A percentile compares a stretch with the other conserved stretches of the same genome.
These are phyloP conservation scores for Eucalyptus cloeziana DNA, from an alignment of 345 rosid species.

Conservation along the genomic window DNA sequence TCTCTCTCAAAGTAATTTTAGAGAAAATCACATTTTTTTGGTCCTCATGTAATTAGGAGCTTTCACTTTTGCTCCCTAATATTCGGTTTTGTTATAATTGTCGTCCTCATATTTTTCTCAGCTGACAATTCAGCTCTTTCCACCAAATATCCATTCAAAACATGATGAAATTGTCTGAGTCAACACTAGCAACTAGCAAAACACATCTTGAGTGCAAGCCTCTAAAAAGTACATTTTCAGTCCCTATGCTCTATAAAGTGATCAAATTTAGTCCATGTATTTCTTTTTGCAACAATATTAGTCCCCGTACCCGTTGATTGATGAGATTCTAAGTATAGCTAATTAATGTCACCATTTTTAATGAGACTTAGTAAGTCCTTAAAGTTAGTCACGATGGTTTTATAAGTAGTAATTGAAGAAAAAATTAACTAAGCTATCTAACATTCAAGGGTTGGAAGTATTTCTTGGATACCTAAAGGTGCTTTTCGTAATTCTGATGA, in stretches of 20 bases:
- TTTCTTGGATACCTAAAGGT: too few species aligned
- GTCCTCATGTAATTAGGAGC: not conserved
- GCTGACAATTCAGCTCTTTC: not conserved
- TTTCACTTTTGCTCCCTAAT: not conserved
- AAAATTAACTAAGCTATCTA: not conserved
- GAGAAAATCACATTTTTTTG: not conserved
- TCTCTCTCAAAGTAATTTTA: not conserved
- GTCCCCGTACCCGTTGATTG: not conserved
- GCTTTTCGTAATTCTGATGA: too few species aligned
- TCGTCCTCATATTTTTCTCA: not conserved
- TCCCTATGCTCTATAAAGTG: fast-evolving
- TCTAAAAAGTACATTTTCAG: not conserved
- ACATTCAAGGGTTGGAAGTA: too few species aligned
- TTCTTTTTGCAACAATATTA: not conserved
- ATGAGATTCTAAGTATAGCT: not conserved
- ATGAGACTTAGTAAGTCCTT: not conserved
- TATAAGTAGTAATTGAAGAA: not conserved
- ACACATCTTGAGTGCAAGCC: not conserved
- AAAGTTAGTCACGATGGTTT: not conserved
- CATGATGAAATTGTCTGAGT: fast-evolving
- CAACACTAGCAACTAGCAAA: not conserved
- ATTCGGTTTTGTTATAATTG: not conserved
- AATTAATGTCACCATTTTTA: not conserved
- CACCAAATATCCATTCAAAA: not conserved
- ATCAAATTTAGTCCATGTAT: not conserved